Percentiles rank a stretch among this genome's conserved stretches.
Conservation (phyloP, 2,329 filamentous ascomycete genomes). For the Pseudogymnoascus sp. region DNA sequence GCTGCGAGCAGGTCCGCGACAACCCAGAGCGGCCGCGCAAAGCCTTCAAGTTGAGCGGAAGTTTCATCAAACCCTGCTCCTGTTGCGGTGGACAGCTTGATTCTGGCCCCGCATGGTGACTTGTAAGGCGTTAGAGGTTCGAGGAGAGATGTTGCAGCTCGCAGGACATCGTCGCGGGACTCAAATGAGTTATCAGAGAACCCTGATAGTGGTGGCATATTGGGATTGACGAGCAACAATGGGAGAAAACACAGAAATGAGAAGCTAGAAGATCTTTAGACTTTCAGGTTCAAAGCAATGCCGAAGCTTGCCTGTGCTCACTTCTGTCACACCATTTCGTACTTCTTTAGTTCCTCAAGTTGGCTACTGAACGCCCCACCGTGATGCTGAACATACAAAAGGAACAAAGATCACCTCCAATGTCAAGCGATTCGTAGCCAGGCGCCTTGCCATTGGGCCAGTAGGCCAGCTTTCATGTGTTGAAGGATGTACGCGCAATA, state of each 20-base stretch:
- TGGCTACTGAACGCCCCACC: neutral
- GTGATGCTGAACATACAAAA: neutral
- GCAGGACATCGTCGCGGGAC: conserved; percentile 31
- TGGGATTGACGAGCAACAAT: conserved; percentile 2
- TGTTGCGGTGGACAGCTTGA: conserved; percentile 33
- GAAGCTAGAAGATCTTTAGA: neutral
- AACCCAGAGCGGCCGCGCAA: conserved; percentile 29
- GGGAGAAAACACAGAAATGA: neutral
- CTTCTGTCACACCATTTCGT: neutral
- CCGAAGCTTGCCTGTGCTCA: neutral
- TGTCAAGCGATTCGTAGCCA: too few relatives aligned
- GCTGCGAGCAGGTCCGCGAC: conserved; percentile 19
- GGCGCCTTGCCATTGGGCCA: too few relatives aligned
- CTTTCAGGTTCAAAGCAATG: neutral
- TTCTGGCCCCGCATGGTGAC: conserved; percentile 30
- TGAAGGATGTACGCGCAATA: neutral
- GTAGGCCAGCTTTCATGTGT: too few relatives aligned
- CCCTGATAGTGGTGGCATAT: conserved; percentile 33
- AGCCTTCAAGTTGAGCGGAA: conserved; percentile 40
- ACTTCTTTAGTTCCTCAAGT: neutral
- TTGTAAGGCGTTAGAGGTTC: conserved; percentile 22
- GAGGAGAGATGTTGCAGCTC: conserved; percentile 31
- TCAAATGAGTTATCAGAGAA: conserved; percentile 37
- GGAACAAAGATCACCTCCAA: neutral
- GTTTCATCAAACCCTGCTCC: conserved; percentile 38